Percentiles rank a stretch among this genome's conserved stretches.
Evolutionary conservation across 73 alveolate species (phyloP).

Genomic region (Paramecium biaurelia): DNA sequence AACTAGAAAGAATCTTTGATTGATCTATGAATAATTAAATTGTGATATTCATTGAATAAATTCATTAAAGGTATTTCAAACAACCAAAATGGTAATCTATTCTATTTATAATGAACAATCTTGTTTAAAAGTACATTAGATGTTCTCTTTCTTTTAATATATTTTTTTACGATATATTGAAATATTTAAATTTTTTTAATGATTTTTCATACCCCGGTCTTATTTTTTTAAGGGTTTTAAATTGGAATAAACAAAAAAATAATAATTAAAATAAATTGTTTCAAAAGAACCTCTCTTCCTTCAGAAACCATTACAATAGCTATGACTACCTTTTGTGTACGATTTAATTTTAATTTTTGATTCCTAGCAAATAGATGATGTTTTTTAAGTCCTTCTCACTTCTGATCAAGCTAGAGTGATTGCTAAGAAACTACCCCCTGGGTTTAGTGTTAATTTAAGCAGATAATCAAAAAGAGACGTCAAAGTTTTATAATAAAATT

Average conservation of each 20-base stretch:
- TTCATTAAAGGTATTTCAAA: neutral
- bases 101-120: neutral
- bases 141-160: neutral
- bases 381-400: neutral
- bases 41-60: neutral
- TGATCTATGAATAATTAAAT: neutral
- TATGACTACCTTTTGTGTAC: conserved; percentile 39
- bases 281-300: neutral
- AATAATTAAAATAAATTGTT: conserved; percentile 10
- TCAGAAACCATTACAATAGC: neutral
- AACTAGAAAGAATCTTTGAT: neutral
- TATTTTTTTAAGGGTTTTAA: neutral
- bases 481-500: neutral
- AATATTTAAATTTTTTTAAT: neutral
- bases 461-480: conserved; percentile 27
- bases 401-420: conserved; percentile 32
- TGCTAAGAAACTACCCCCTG: conserved; percentile 20
- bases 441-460: neutral
- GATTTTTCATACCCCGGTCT: neutral
- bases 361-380: neutral
- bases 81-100: neutral
- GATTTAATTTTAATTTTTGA: neutral
- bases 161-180: neutral
- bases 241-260: neutral
- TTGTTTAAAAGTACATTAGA: neutral